These are phyloP conservation scores for Populus ilicifolia DNA, from an alignment of 345 rosid species.

Conservation along the genomic window DNA sequence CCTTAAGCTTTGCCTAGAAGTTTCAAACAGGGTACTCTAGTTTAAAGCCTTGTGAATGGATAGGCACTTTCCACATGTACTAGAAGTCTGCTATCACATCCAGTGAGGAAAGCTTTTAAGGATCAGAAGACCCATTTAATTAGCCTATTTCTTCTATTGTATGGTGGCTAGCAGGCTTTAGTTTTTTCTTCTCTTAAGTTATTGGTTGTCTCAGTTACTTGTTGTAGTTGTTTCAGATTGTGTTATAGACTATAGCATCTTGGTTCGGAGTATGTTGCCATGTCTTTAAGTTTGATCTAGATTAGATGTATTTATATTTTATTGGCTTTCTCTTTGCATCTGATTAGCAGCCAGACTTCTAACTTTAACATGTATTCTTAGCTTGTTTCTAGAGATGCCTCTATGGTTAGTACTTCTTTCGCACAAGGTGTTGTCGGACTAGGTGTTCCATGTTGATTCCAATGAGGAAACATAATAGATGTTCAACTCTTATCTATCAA, in stretches of 20 bases:
- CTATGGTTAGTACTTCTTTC: too few species aligned
- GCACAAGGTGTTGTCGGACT: too few species aligned
- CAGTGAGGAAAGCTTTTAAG: slow-evolving; percentile 34
- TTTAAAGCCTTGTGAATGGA: slow-evolving; percentile 28
- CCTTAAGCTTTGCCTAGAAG: slow-evolving; percentile 46
- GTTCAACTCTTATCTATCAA: too few species aligned
- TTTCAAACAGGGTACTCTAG: slow-evolving; percentile 41
- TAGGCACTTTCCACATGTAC: slow-evolving; percentile 43
- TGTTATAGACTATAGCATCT: slow-evolving; percentile 38
- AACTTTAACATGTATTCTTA: slow-evolving; percentile 10
- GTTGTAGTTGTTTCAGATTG: slow-evolving; percentile 29
- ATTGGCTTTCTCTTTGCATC: background rate
- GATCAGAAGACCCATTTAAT: slow-evolving; percentile 25
- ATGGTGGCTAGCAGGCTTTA: slow-evolving; percentile 30
- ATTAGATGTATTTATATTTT: slow-evolving; percentile 17
- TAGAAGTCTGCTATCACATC: slow-evolving; percentile 39
- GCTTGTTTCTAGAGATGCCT: slow-evolving; percentile 1
- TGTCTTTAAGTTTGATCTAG: slow-evolving; percentile 33
- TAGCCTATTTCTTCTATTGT: slow-evolving; percentile 27
- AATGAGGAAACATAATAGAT: too few species aligned
- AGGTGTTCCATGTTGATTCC: too few species aligned
- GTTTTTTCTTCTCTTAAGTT: slow-evolving; percentile 23
- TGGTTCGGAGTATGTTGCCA: slow-evolving; percentile 23
- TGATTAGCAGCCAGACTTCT: slow-evolving; percentile 3
- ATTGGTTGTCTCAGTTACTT: slow-evolving; percentile 19